A percentile compares a stretch with the other conserved stretches of the same genome.
These are phyloP conservation scores for Backusella psychrophila DNA, from an alignment of 192 early-diverging fungal species.

Conservation along the genomic window DNA sequence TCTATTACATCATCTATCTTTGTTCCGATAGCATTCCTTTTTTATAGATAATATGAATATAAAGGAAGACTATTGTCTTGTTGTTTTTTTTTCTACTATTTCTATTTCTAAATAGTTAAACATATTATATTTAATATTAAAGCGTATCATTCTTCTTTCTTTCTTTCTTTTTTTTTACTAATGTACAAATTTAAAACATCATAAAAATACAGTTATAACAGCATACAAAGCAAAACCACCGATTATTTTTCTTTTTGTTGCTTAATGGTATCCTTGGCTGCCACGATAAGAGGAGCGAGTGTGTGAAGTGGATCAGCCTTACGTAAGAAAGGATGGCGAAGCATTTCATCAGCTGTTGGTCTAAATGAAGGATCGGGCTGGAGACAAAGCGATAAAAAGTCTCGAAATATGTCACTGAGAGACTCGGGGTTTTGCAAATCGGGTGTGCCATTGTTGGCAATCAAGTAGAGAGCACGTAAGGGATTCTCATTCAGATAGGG, in stretches of 20 bases:
- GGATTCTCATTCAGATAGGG: conserved; percentile 96
- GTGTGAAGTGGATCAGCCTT: conserved; percentile 81
- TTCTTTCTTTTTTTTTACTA: not conserved
- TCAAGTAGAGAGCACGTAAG: conserved; percentile 85
- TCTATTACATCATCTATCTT: not conserved
- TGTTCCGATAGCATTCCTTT: no score
- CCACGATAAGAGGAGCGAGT: conserved; percentile 73
- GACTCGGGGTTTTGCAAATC: conserved; percentile 85
- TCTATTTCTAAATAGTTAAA: not conserved
- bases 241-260: not conserved
- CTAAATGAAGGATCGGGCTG: conserved; percentile 83
- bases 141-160: not conserved
- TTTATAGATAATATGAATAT: not conserved
- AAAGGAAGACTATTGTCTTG: not conserved
- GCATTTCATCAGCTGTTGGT: conserved; percentile 73
- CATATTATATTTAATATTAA: not conserved
- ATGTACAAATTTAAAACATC: not conserved
- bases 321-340: conserved; percentile 84
- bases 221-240: not conserved
- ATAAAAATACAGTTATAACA: not conserved
- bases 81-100: not conserved
- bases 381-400: conserved; percentile 79
- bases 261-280: conserved; percentile 16
- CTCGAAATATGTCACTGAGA: conserved; percentile 71
- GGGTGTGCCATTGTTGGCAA: conserved; percentile 94